Base-by-base conservation (phyloP, 2,329 filamentous ascomycete species). In the Zasmidium angulare region DNA sequence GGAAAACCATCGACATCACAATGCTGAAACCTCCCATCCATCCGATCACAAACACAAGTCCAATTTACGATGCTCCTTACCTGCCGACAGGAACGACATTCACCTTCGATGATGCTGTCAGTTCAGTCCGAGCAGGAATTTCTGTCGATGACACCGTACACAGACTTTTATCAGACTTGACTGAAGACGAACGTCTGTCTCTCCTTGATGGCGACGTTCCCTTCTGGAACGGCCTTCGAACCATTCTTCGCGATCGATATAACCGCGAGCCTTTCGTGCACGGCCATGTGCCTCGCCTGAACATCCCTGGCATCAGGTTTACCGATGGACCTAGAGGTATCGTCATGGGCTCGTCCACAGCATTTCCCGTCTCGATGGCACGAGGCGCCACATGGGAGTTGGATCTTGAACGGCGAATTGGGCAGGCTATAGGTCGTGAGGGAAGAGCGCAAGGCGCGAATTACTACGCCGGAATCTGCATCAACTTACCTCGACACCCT, bases 361-460 rank as follows among this genome's bases (percentile, higher is more conserved):
- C 52, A 46, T 64, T 64, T 23, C 59, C 62, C 31, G 62, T 64
- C 10, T 57, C 59, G 3, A 61, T 65, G 64, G 68, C 66, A 4
- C 61, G 69, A 23, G 69, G 65, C 20, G 69, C 69, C 12, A 71
- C 67, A 21, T 71, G 68, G 68, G 69, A 71, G 53, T 49, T 64
- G 2, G 56, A 53, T 14, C 60, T 71, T 1, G 69, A 71, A 49
- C 55, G 61, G 29, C 54, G 64, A n/a, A 51, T 70, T 24, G 69
- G 69, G 11, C 24, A 63, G 26, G 68, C 66, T 9, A 69, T 71
- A 14, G 69, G 67, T 10, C 63, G 60, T 1, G 69, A 71, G 50
- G 68, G 60, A 9, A 63, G 64, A 51, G 66, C 69, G 10, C 69
- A 71, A 43, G 69, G 69, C 2, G 68, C 69, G 10, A 70, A 71